Conservation (phyloP, 1,284 basidiomycete genomes). For the Vanrija sp. region DNA sequence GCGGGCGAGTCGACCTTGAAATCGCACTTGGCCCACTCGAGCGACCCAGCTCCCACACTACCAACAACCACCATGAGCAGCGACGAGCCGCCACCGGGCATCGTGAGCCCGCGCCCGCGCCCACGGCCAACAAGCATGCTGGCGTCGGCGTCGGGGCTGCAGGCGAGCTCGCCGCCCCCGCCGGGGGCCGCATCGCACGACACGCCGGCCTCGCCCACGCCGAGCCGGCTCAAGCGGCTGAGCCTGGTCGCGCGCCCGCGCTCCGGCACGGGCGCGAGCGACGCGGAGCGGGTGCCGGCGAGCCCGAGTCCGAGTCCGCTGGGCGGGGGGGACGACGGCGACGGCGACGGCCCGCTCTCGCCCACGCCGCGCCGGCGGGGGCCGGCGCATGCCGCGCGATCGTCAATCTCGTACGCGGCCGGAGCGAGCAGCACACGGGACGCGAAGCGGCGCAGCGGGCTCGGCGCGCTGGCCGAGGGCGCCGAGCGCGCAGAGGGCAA, state of each 20-base stretch:
- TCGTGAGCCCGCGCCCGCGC: no score
- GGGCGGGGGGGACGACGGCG: background rate
- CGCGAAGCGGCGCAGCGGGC: background rate
- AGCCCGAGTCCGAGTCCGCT: background rate
- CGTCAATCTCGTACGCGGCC: background rate
- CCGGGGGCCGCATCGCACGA: no score
- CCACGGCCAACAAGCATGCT: no score
- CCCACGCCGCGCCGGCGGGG: background rate
- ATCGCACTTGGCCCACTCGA: no score
- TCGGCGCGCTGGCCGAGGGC: background rate
- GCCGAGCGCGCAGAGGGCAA: background rate
- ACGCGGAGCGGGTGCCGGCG: background rate
- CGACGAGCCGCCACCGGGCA: no score
- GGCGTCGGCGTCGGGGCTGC: no score
- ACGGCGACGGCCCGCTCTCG: background rate
- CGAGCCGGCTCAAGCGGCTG: conserved; percentile 20
- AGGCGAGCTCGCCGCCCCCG: background rate
- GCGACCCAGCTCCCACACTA: no score
- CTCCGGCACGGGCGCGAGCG: background rate
- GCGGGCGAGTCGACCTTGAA: no score
- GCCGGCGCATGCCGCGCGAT: background rate
- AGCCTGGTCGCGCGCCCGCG: conserved; percentile 14
- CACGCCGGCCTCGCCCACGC: background rate
- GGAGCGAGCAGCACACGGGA: background rate
- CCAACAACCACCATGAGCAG: no score